Evolutionary conservation across 257 asterid genomes (phyloP), one percentile per base, ranked within the genome.

Genomic region (Scutellaria minor): DNA sequence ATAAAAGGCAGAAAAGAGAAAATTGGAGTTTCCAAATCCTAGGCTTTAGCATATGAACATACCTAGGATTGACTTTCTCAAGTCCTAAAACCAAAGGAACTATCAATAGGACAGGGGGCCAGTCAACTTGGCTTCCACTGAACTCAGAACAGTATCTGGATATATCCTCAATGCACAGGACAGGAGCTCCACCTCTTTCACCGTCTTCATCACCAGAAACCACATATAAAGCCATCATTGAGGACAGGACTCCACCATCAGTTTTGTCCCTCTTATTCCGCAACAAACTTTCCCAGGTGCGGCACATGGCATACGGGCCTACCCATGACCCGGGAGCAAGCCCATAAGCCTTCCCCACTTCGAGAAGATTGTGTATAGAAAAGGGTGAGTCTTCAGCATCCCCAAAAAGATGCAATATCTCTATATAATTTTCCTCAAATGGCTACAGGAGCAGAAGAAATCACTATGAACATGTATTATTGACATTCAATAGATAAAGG

Each of bases 141-240:
- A 73, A 80, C 84, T 84, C 80, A 22, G 80, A 73, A 80, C 89
- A 89, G 71, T 81, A 84, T 57, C 79, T 88, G 51, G 74, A 73
- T 31, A 88, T 70, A 72, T 95, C 96, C 79, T 90, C 94, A 20
- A 88, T 41, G 71, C 96, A 95, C 47, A 92, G 89, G 54, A 85
- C 93, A 9, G 99, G 99, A 45, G 99, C 99, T 62, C 99, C 99
- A 77, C 99, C 99, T 74, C 99, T 87, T 82, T 92, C 98, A 52
- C 98, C 99, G 80, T 95, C 92, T 78, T 88, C 98, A 82, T 90
- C 98, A 70, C 99, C 99, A 75, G 98, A 92, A 69, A 95, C 99
- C 72, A 95, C 96, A 75, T 84, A 92, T 60, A 90, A 68, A 67
- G 85, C 80, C 89, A 95, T 83, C 76, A 67, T 55, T 2, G 82